Evolutionary conservation across 306 rosid genomes (phyloP), one percentile per base, ranked within the genome.

Genomic region (Pueraria montana): DNA sequence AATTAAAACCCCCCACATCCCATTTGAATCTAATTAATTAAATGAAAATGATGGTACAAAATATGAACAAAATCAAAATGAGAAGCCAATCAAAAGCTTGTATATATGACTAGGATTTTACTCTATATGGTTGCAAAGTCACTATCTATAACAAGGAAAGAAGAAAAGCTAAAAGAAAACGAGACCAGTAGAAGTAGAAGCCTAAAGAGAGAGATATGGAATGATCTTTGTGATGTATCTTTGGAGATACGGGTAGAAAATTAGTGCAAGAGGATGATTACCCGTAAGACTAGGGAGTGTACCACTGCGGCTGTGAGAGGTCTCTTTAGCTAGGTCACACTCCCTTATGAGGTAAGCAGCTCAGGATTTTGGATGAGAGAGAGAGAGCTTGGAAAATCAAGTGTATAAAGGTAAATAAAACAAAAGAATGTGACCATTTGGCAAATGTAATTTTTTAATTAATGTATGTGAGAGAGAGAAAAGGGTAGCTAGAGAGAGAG

Each of bases 201-300:
- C 52, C 77, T 78, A 69, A 49, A 62, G 56, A 85, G 83, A 80
- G 89, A 83, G 82, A 83, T 53, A 55, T 32, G 86, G 84, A 85
- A 85, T 92, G 93, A 90, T 88, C 85, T 87, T 40, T 89, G 94
- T 91, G 96, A 94, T 91, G 93, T 94, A 86, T 88, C 66, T 82
- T 59, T 87, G 79, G 95, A 91, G 93, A 95, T 91, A 84, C 87
- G 91, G 96, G 87, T 82, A 72, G 98, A 90, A 93, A 95, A 90
- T 89, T 86, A 90, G 91, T 78, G 83, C 71, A 76, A 72, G 83
- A 86, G 18, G 89, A 95, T 92, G 90, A 95, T 95, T 93, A 93
- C 97, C 94, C 93, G 86, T 78, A 91, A 93, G 98, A 93, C 94
- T 91, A 93, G 91, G 92, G 56, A 69, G 86, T 73, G 90, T 86